Evolutionary conservation across 352 stramenopile genomes (phyloP).

Genomic region (Phytophthora colocasiae): DNA sequence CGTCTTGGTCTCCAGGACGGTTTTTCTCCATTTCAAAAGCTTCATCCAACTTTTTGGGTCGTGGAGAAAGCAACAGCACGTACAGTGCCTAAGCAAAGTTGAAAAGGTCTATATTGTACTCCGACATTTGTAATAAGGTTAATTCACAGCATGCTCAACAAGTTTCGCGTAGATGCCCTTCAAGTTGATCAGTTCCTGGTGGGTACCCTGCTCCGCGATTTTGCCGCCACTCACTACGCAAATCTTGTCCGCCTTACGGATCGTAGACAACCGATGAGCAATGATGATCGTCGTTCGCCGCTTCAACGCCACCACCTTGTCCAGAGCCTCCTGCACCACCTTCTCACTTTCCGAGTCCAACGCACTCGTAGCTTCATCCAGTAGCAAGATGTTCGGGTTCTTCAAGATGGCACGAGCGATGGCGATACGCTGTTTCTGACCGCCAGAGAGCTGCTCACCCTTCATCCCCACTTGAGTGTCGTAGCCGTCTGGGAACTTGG

Average conservation of each 20-base stretch:
- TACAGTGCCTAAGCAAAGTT: constrained; percentile 3
- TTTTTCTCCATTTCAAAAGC: constrained; percentile 19
- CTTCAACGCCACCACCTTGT: constrained; percentile 65
- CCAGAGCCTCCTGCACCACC: constrained; percentile 82
- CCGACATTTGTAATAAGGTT: background rate
- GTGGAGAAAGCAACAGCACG: constrained; percentile 5
- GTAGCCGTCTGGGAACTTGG: constrained; percentile 88
- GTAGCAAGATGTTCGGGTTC: constrained; percentile 87
- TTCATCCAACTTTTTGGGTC: constrained; percentile 19
- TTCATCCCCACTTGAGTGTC: constrained; percentile 95
- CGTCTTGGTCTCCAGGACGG: constrained; percentile 11
- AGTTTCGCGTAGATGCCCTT: constrained; percentile 47
- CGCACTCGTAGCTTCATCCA: constrained; percentile 93
- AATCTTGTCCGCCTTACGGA: constrained; percentile 89
- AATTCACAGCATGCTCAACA: constrained; percentile 31
- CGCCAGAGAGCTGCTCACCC: constrained; percentile 81
- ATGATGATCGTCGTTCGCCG: constrained; percentile 92
- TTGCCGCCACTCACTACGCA: constrained; percentile 78
- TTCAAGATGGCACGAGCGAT: constrained; percentile 93
- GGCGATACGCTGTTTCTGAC: constrained; percentile 86
- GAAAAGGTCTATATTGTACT: background rate
- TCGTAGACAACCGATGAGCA: constrained; percentile 93
- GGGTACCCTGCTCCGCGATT: constrained; percentile 93
- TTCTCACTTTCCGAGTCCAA: constrained; percentile 86
- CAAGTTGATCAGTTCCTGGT: constrained; percentile 76